Conservation (phyloP, 2,329 filamentous ascomycete genomes). For the Fusarium musae region DNA sequence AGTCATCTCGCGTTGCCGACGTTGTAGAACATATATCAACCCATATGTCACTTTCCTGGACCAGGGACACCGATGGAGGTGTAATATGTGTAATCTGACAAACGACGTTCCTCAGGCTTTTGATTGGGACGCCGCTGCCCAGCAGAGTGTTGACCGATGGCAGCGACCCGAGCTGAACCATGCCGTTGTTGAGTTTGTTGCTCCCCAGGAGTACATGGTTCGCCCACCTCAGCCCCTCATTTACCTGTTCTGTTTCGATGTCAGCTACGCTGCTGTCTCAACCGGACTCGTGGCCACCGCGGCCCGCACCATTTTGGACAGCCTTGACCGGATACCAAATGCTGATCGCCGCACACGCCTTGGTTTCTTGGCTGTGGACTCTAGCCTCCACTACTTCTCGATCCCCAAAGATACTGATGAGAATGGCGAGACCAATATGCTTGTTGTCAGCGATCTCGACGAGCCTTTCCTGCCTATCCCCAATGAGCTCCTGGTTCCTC, state of each 20-base stretch:
- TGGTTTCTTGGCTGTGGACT: slow-evolving; percentile 95
- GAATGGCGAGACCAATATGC: slow-evolving; percentile 85
- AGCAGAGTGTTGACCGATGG: slow-evolving; percentile 93
- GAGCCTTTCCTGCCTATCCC: slow-evolving; percentile 97
- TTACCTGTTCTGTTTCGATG: slow-evolving; percentile 94
- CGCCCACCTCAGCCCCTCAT: slow-evolving; percentile 94
- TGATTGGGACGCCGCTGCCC: slow-evolving; percentile 93
- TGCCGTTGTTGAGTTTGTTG: slow-evolving; percentile 96
- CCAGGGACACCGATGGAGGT: slow-evolving; percentile 96
- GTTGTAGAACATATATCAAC: slow-evolving; percentile 97
- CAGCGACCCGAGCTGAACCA: slow-evolving; percentile 93
- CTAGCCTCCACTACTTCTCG: slow-evolving; percentile 94
- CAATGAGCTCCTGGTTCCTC: slow-evolving; percentile 87
- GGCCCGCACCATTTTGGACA: slow-evolving; percentile 93
- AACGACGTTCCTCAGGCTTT: slow-evolving; percentile 99
- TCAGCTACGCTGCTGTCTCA: slow-evolving; percentile 89
- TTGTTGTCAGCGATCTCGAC: slow-evolving; percentile 93
- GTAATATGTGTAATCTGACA: slow-evolving; percentile 99
- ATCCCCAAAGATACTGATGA: slow-evolving; percentile 90
- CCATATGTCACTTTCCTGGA: slow-evolving; percentile 97
- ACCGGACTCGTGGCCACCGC: slow-evolving; percentile 92
- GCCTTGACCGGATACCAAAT: slow-evolving; percentile 97
- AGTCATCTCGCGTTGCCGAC: slow-evolving; percentile 94
- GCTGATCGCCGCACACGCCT: slow-evolving; percentile 91
- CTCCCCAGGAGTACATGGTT: slow-evolving; percentile 99